Percentiles rank a stretch among this genome's conserved stretches.
These are phyloP conservation scores for Daldinia sp. DNA, from an alignment of 2,329 filamentous ascomycete genomes.

Conservation along the genomic window DNA sequence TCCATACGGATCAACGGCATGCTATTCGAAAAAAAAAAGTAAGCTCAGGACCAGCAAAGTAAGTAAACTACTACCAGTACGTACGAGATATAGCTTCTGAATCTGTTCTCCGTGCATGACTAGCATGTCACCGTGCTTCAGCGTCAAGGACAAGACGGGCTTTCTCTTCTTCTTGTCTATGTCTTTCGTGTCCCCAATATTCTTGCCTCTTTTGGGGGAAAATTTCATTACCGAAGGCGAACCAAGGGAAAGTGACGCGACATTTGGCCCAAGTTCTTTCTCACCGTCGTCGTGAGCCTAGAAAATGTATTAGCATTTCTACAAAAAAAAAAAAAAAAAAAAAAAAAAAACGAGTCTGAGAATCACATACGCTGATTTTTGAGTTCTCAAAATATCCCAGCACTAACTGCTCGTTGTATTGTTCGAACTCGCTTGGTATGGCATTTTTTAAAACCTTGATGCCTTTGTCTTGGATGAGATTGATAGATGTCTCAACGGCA, in stretches of 20 bases:
- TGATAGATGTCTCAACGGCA: slow-evolving; percentile 52
- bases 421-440: slow-evolving; percentile 49
- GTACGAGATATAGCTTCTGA: slow-evolving; percentile 69
- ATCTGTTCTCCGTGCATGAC: slow-evolving; percentile 72
- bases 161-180: slow-evolving; percentile 44
- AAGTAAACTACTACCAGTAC: slow-evolving; percentile 27
- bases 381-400: slow-evolving; percentile 72
- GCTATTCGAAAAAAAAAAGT: slow-evolving; percentile 51
- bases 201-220: slow-evolving; percentile 61
- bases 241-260: slow-evolving; percentile 72
- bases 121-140: slow-evolving; percentile 73
- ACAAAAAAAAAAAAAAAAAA: neutral
- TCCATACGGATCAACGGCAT: slow-evolving; percentile 64
- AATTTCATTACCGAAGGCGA: slow-evolving; percentile 69
- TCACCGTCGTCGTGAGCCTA: slow-evolving; percentile 77
- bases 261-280: slow-evolving; percentile 69
- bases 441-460: slow-evolving; percentile 25
- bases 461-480: slow-evolving; percentile 23
- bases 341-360: neutral
- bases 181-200: slow-evolving; percentile 45
- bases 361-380: slow-evolving; percentile 63
- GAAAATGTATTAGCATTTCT: neutral
- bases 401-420: slow-evolving; percentile 74
- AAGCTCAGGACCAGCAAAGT: slow-evolving; percentile 25
- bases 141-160: slow-evolving; percentile 54